Percentiles rank a stretch among this genome's conserved stretches.
Evolutionary conservation across 2,329 filamentous ascomycete species (phyloP).

Genomic region (Exophiala viscosa): DNA sequence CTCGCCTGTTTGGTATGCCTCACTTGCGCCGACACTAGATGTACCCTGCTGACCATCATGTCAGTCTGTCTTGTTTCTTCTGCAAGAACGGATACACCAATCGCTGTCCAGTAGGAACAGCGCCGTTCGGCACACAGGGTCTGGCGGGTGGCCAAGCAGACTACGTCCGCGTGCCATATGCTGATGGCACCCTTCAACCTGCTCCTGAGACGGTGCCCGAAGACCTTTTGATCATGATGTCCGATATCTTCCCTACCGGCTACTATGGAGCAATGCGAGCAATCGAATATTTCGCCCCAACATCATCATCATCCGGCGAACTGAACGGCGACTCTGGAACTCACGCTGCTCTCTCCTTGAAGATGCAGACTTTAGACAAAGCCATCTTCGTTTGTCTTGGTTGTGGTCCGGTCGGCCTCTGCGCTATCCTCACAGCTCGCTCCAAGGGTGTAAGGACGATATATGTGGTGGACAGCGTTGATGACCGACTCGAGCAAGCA

Average conservation of each 20-base stretch:
- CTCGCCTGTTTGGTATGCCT: conserved; percentile 41
- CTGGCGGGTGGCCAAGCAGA: conserved; percentile 55
- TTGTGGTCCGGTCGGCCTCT: conserved; percentile 60
- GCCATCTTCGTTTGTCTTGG: conserved; percentile 59
- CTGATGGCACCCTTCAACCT: conserved; percentile 45
- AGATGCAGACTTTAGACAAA: conserved; percentile 30
- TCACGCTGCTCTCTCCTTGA: conserved; percentile 37
- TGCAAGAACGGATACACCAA: conserved; percentile 50
- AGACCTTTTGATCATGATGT: conserved; percentile 28
- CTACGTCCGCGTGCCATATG: conserved; percentile 51
- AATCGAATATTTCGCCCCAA: conserved; percentile 55
- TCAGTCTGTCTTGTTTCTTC: conserved; percentile 54
- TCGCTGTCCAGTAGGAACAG: conserved; percentile 50
- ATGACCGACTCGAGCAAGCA: conserved; percentile 55
- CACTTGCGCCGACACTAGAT: neutral
- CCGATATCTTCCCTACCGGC: conserved; percentile 21
- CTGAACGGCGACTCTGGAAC: neutral
- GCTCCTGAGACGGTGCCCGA: conserved; percentile 35
- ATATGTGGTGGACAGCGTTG: conserved; percentile 57
- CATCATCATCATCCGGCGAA: neutral
- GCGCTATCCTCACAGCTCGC: conserved; percentile 67
- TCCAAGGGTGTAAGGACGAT: conserved; percentile 3
- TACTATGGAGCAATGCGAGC: conserved; percentile 55
- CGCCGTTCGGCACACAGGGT: conserved; percentile 46
- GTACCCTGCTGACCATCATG: neutral